Percentiles rank a stretch among this genome's conserved stretches.
Conservation (phyloP, 2,329 filamentous ascomycete genomes). For the Fusarium sp. region DNA sequence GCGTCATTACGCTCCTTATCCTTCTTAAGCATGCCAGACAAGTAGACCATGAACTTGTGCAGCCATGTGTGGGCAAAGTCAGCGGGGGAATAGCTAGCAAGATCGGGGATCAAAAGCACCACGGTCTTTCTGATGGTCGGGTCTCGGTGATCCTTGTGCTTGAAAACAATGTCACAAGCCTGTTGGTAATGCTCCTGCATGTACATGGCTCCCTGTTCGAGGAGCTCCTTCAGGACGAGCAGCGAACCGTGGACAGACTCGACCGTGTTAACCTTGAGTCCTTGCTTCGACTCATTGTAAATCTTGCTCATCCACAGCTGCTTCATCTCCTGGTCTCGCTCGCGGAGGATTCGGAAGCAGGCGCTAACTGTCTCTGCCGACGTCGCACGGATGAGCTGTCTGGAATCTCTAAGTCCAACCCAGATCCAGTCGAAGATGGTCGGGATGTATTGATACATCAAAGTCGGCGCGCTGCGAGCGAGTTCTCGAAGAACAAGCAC, state of each 20-base stretch:
- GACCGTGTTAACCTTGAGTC: constrained; percentile 79
- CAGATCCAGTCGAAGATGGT: constrained; percentile 96
- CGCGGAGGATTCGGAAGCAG: constrained; percentile 94
- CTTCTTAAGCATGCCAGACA: constrained; percentile 92
- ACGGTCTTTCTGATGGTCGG: constrained; percentile 87
- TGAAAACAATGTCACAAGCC: constrained; percentile 89
- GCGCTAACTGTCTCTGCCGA: constrained; percentile 93
- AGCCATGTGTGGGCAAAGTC: constrained; percentile 89
- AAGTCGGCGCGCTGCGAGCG: constrained; percentile 88
- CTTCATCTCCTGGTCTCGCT: constrained; percentile 88
- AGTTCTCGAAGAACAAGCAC: constrained; percentile 91
- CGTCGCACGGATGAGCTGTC: constrained; percentile 89
- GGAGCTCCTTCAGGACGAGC: constrained; percentile 87
- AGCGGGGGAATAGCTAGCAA: constrained; percentile 89
- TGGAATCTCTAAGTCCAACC: constrained; percentile 88
- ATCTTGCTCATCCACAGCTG: constrained; percentile 89
- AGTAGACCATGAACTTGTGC: constrained; percentile 95
- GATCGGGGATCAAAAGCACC: constrained; percentile 86
- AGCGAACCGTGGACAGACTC: constrained; percentile 95
- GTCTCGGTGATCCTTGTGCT: constrained; percentile 92
- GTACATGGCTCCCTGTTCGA: constrained; percentile 97
- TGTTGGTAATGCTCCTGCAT: constrained; percentile 96
- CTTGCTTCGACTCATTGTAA: constrained; percentile 81
- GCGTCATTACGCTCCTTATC: constrained; percentile 94
- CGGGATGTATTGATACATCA: constrained; percentile 95